Conservation (phyloP, 2,329 filamentous ascomycete species). For the Blastomyces percursus region DNA sequence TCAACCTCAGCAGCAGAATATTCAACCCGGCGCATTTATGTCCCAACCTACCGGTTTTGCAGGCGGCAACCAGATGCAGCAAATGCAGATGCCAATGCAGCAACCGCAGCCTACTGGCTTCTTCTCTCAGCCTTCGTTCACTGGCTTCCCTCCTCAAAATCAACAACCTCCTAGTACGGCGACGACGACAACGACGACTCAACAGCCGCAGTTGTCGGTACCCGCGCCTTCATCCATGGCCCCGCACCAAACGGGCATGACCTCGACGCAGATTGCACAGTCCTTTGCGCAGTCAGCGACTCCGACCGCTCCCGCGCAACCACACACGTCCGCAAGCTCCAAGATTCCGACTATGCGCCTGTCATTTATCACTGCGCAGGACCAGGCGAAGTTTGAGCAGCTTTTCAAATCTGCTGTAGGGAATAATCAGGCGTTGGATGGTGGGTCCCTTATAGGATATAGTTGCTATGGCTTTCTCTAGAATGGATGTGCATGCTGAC, state of each 20-base stretch:
- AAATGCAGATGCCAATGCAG: conserved; percentile 34
- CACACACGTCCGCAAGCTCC: conserved; percentile 43
- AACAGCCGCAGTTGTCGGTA: conserved; percentile 20
- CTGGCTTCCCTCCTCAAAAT: conserved; percentile 41
- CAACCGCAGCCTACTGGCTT: conserved; percentile 60
- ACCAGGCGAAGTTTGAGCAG: conserved; percentile 95
- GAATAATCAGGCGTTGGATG: conserved; percentile 72
- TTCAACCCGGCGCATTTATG: conserved; percentile 24
- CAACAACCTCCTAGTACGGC: conserved; percentile 36
- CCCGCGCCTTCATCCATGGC: conserved; percentile 43
- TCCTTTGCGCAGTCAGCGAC: conserved; percentile 48
- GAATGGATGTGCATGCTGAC: conserved; percentile 10
- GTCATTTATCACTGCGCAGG: conserved; percentile 89
- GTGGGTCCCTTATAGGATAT: conserved; percentile 24
- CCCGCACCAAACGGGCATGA: conserved; percentile 36
- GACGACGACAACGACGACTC: conserved; percentile 23
- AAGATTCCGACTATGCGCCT: conserved; percentile 90
- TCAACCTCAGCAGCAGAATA: conserved; percentile 37
- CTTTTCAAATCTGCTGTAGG: conserved; percentile 93
- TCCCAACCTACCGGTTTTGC: not conserved
- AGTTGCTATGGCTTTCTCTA: conserved; percentile 1
- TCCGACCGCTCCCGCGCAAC: conserved; percentile 50
- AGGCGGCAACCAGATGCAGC: not conserved
- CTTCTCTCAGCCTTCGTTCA: conserved; percentile 49
- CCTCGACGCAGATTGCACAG: conserved; percentile 53